Evolutionary conservation across 352 stramenopile genomes (phyloP), one percentile per base, ranked within the genome.

Genomic region (Pythium monospermum): DNA sequence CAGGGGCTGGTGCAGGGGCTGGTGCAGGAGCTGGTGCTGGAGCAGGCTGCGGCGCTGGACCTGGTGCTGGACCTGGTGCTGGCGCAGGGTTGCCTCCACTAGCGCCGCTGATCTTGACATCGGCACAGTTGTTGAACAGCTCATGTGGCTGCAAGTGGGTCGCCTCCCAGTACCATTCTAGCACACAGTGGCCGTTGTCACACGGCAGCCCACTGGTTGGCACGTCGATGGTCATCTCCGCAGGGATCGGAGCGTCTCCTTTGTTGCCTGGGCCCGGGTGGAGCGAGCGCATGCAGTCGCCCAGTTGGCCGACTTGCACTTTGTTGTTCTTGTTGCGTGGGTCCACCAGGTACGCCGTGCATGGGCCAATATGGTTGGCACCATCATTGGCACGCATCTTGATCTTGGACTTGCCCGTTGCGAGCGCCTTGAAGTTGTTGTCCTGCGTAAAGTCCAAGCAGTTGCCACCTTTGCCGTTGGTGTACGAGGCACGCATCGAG

Each of bases 101-200:
- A 27, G 21, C 38, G 30, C 45, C 38, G n/a, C 40, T 28, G 31
- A 63, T 35, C 47, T 53, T 63, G 25, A 63, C 55, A 13, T 63
- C 55, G 8, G 55, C 57, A 26, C 57, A 64, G 50, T 66, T 60
- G 57, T 66, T 61, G 47, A 33, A 66, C 7, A 57, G 21, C 42
- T 66, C 58, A n/a, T 61, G 52, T 2, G 50, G 50, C 22, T 30
- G 38, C 8, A 61, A 15, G 52, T 66, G 58, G 15, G 46, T 41
- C 30, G 58, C 58, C 47, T 66, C 58, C 58, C 58, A 66, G n/a
- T 32, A 36, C 2, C 23, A 66, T 42, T 53, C 19, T 2, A 66
- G 39, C 38, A 66, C 58, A 22, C 58, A 66, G 51, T 61, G 58
- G 27, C 50, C 58, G 39, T 48, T 53, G 39, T 57, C 42, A 15